phyloP scores from a whole-genome alignment of 768 basidiomycete genomes.

The Pleurotus tuoliensis region DNA sequence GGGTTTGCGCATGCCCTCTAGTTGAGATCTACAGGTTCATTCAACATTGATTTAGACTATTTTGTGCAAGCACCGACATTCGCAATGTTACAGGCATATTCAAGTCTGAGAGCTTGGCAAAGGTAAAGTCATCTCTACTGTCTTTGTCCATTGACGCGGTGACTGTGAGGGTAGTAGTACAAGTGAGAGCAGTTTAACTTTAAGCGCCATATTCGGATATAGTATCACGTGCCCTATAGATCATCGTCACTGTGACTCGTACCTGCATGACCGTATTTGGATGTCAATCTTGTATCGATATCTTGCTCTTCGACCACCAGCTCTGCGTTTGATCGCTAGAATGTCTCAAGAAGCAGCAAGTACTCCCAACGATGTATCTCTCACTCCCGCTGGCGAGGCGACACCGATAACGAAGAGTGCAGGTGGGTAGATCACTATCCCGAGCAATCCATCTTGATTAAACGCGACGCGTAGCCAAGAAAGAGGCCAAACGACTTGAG shows the following conservation, averaged over 20 bases:
- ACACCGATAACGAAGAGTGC: constrained; percentile 33
- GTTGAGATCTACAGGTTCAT: constrained; percentile 57
- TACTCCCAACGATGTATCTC: background rate
- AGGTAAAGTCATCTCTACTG: constrained; percentile 84
- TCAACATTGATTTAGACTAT: background rate
- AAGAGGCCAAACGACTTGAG: constrained; percentile 78
- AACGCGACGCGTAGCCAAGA: constrained; percentile 53
- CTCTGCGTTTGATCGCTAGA: constrained; percentile 1
- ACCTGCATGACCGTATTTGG: constrained; percentile 1
- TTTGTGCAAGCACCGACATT: constrained; percentile 46
- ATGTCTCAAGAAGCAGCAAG: constrained; percentile 1
- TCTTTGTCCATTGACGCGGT: constrained; percentile 43
- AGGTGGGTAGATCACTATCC: constrained; percentile 21
- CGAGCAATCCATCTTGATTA: background rate
- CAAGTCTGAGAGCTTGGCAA: constrained; percentile 86
- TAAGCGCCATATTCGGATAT: too few species aligned
- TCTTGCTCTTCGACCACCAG: constrained; percentile 1
- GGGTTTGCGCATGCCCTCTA: constrained; percentile 78
- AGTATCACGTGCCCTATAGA: too few species aligned
- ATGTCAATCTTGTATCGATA: constrained; percentile 8
- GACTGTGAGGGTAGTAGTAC: too few species aligned
- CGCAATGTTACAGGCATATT: constrained; percentile 85
- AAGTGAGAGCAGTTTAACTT: too few species aligned
- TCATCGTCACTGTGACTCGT: background rate
- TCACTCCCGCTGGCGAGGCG: background rate